Conservation (phyloP, 495 filamentous ascomycete genomes). For the Tricharina praecox region DNA sequence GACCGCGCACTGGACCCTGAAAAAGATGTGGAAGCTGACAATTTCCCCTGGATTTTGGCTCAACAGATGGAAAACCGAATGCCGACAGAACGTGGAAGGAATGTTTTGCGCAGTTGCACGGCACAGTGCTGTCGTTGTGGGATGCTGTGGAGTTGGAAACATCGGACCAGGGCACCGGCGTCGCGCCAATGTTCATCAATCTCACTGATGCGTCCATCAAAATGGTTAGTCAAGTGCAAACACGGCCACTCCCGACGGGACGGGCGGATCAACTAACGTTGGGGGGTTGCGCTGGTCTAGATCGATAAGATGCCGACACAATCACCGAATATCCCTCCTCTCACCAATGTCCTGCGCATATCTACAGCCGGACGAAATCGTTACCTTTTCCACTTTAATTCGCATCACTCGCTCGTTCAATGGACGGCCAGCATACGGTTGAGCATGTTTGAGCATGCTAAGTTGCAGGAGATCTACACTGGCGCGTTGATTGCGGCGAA, state of each 20-base stretch:
- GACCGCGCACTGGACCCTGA: too few relatives aligned
- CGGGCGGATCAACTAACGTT: too few relatives aligned
- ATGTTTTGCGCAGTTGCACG: constrained; percentile 92
- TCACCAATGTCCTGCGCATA: constrained; percentile 88
- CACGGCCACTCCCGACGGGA: too few relatives aligned
- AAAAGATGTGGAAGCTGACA: too few relatives aligned
- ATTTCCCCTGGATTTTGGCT: too few relatives aligned
- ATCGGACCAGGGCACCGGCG: constrained; percentile 64
- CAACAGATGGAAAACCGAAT: constrained; percentile 66
- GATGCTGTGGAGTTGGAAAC: constrained; percentile 85
- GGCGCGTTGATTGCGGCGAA: constrained; percentile 91
- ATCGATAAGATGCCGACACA: constrained; percentile 80
- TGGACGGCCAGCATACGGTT: constrained; percentile 93
- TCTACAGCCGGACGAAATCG: constrained; percentile 91
- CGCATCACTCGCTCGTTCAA: constrained; percentile 76
- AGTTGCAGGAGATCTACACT: constrained; percentile 90
- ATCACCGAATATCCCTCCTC: constrained; percentile 50
- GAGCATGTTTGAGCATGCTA: constrained; percentile 85
- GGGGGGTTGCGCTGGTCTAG: too few relatives aligned
- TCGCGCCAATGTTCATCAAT: constrained; percentile 90
- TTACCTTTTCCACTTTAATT: constrained; percentile 90
- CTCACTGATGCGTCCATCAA: constrained; percentile 92
- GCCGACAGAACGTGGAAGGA: constrained; percentile 82
- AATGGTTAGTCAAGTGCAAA: constrained; percentile 50
- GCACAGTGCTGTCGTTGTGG: constrained; percentile 89